Percentiles rank a stretch among this genome's conserved stretches.
Conservation (phyloP, 345 rosid species). For the Orychophragmus violaceus region DNA sequence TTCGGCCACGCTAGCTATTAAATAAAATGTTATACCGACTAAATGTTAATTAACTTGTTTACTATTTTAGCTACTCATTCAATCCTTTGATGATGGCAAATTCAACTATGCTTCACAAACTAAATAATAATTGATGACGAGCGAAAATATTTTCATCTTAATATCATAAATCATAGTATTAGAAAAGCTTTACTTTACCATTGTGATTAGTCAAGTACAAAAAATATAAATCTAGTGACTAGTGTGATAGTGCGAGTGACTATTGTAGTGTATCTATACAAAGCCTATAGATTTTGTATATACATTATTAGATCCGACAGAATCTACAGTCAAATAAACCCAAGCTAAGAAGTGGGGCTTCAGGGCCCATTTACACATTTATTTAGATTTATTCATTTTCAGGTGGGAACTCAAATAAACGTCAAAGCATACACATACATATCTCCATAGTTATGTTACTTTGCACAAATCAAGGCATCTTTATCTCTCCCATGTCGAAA, state of each 20-base stretch:
- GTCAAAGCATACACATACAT: constrained; percentile 8
- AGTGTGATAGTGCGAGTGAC: not conserved
- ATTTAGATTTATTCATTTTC: not conserved
- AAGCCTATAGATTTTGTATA: not conserved
- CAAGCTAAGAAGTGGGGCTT: not conserved
- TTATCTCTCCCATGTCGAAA: constrained; percentile 4
- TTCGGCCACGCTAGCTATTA: not conserved
- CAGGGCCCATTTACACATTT: not conserved
- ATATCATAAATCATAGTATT: not conserved
- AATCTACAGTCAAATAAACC: not conserved
- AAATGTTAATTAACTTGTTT: not conserved
- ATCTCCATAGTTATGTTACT: not conserved
- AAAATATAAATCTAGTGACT: not conserved
- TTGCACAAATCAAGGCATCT: constrained; percentile 7
- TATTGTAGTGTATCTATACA: not conserved
- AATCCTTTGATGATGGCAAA: not conserved
- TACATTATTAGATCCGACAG: not conserved
- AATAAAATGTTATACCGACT: not conserved
- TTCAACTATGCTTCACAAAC: not conserved
- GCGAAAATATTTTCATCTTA: not conserved
- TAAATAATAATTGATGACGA: too few relatives aligned
- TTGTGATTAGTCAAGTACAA: not conserved
- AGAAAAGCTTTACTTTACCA: not conserved
- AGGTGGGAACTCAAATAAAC: constrained; percentile 13
- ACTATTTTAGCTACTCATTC: not conserved